Evolutionary conservation across 148 eudicot genomes (phyloP), one percentile per base, ranked within the genome.

Genomic region (Vaccinium corymbosum): DNA sequence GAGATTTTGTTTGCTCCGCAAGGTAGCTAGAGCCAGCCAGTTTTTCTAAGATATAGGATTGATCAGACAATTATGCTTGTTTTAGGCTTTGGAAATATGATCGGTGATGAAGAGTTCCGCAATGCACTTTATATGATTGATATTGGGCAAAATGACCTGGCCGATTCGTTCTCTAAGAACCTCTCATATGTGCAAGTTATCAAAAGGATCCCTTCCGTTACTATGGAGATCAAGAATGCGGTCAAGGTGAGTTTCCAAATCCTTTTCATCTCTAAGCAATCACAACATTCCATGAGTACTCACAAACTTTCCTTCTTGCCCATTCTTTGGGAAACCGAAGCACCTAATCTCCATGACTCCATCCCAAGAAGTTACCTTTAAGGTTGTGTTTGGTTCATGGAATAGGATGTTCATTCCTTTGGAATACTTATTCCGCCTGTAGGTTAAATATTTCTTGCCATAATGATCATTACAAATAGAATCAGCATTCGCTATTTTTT

Each of bases 121-220:
- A 79, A 84, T 76, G 98, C 98, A 27, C 92, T 94, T 57, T 97
- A 94, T 90, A 92, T 92, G 92, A 92, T 97, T 80, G 99, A 97
- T 83, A 97, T 97, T 35, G 98, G 99, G 82, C 98, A 97, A 83
- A 97, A 94, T 79, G 98, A 97, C 85, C 86, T 97, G 49, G 87
- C 94, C 66, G 91, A 90, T 92, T 84, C 95, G 76, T 97, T 97
- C 80, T 55, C 92, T 49, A 91, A 92, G 83, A 93, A 94, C 85
- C 87, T 91, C 61, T 85, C 98, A 0, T 92, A 91, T 81, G 85
- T 78, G 15, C 83, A 89, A 93, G 99, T 96, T 61, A 86, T 93
- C 88, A 87, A 86, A 81, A 88, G 83, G 84, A 93, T 96, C 62
- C 98, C 99, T 59, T 87, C 87, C 4, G 88, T 97, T 25, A 87